phyloP scores from a whole-genome alignment of 2,329 filamentous ascomycete genomes.

The Xylariaceae sp. region DNA sequence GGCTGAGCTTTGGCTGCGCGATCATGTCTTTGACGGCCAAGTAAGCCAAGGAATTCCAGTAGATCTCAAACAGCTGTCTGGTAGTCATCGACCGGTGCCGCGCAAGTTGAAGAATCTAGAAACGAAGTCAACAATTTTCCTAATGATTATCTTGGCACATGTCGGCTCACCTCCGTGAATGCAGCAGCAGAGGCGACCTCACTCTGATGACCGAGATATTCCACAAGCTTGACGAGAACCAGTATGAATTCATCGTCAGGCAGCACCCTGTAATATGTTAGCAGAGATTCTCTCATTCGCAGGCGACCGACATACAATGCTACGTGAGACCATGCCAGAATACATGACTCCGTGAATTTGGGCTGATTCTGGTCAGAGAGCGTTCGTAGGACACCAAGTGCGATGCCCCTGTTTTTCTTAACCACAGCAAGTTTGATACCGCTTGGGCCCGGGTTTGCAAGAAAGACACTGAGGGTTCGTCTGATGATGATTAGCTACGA shows the following conservation, averaged over 20 bases:
- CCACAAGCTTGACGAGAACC: slow-evolving; percentile 74
- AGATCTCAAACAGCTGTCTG: slow-evolving; percentile 71
- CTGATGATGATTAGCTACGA: slow-evolving; percentile 35
- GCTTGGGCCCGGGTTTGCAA: slow-evolving; percentile 41
- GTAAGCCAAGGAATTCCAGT: slow-evolving; percentile 81
- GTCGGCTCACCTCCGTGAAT: slow-evolving; percentile 63
- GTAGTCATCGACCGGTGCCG: slow-evolving; percentile 57
- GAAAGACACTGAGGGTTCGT: slow-evolving; percentile 60
- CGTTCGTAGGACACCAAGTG: slow-evolving; percentile 64
- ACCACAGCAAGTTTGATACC: slow-evolving; percentile 40
- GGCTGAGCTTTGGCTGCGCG: slow-evolving; percentile 73
- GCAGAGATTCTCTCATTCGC: slow-evolving; percentile 6
- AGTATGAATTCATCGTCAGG: slow-evolving; percentile 81
- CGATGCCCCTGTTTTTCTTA: slow-evolving; percentile 61
- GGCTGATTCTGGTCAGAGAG: slow-evolving; percentile 65
- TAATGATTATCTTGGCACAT: background rate
- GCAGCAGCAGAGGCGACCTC: slow-evolving; percentile 73
- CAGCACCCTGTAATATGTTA: slow-evolving; percentile 47
- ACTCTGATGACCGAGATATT: slow-evolving; percentile 82
- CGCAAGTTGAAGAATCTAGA: slow-evolving; percentile 62
- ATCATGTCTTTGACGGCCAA: slow-evolving; percentile 77
- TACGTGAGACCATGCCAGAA: slow-evolving; percentile 80
- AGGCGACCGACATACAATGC: slow-evolving; percentile 51
- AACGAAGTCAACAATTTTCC: slow-evolving; percentile 3
- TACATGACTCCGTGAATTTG: slow-evolving; percentile 72